phyloP scores from a whole-genome alignment of 176 grass and related monocot species.

The Raddia distichophylla region DNA sequence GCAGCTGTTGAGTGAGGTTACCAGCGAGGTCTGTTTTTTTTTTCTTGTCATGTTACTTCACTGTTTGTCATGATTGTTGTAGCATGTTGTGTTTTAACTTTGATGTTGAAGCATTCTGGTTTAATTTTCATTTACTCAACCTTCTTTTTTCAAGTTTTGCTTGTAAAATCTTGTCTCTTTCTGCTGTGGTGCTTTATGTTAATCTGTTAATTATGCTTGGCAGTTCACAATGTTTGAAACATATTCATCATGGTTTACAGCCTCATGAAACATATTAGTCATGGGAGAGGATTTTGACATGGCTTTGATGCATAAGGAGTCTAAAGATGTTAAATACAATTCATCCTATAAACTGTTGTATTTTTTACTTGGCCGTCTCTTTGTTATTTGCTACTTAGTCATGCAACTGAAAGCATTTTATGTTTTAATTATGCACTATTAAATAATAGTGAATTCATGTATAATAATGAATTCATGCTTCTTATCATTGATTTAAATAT shows the following conservation, averaged over 20 bases:
- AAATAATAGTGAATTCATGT: not conserved
- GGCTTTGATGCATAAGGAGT: not conserved
- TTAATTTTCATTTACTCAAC: slow-evolving; percentile 28
- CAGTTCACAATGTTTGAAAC: not conserved
- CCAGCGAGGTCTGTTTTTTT: slow-evolving; percentile 74
- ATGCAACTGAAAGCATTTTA: not conserved
- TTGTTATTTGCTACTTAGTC: not conserved
- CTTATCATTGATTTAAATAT: slow-evolving; percentile 8
- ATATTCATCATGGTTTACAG: not conserved
- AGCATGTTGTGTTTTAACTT: slow-evolving; percentile 23
- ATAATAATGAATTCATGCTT: not conserved
- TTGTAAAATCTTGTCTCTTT: slow-evolving; percentile 1
- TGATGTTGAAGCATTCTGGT: slow-evolving; percentile 24
- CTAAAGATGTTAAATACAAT: not conserved
- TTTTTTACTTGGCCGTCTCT: not conserved
- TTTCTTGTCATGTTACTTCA: slow-evolving; percentile 24
- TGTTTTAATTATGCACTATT: not conserved
- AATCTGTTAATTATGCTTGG: not conserved
- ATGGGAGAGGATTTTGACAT: not conserved
- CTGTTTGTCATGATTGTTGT: slow-evolving; percentile 29
- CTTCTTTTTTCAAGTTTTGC: not conserved
- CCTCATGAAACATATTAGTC: not conserved
- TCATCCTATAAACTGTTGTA: not conserved
- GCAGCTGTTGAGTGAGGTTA: slow-evolving; percentile 89
- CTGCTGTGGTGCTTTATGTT: slow-evolving; percentile 22